phyloP scores from a whole-genome alignment of 805 yeast genomes.

The Metschnikowia lunata region DNA sequence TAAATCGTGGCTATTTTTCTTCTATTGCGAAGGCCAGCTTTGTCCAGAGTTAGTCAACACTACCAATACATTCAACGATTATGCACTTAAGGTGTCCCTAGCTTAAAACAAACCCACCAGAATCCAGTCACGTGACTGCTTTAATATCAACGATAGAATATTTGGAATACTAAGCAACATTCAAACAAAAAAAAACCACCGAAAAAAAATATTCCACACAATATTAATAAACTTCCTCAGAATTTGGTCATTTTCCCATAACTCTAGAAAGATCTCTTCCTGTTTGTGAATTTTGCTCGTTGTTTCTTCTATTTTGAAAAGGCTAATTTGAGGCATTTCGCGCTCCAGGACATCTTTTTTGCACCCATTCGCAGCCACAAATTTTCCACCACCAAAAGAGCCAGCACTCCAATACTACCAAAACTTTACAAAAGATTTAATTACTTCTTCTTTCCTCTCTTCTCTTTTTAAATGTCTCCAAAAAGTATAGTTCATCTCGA shows the following conservation, averaged over 20 bases:
- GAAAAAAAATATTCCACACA: neutral
- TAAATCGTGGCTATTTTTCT: too few relatives aligned
- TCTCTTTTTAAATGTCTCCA: neutral
- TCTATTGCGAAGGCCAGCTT: too few relatives aligned
- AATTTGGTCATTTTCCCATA: neutral
- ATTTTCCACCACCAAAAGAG: neutral
- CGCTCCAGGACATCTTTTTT: neutral
- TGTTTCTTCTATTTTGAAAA: neutral
- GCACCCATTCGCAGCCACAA: neutral
- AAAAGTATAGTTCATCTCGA: conserved; percentile 4
- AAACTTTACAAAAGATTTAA: too few relatives aligned
- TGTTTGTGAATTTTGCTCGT: neutral
- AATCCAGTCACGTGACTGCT: too few relatives aligned
- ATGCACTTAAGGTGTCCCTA: too few relatives aligned
- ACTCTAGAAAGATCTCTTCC: neutral
- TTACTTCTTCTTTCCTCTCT: too few relatives aligned
- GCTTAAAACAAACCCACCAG: too few relatives aligned
- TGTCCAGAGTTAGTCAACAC: too few relatives aligned
- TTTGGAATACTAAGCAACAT: neutral
- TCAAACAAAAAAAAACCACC: too few relatives aligned
- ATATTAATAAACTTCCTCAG: neutral
- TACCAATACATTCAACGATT: too few relatives aligned
- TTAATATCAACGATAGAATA: neutral
- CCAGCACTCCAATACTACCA: too few relatives aligned
- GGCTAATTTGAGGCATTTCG: conserved; percentile 1